Conservation (phyloP, 257 asterid genomes). For the Hygrophila difformis region DNA sequence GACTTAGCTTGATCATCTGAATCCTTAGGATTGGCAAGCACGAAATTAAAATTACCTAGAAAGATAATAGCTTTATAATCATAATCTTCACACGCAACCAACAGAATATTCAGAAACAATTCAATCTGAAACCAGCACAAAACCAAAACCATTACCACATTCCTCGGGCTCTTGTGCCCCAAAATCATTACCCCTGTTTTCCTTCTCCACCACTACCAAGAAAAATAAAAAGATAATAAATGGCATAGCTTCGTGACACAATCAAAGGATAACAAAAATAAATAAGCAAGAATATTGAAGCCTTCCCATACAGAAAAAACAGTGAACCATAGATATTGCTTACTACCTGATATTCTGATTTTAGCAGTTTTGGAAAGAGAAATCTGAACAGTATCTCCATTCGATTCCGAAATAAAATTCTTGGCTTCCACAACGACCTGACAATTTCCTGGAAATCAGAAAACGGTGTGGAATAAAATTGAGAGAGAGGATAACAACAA, state of each 20-base stretch:
- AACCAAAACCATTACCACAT: slow-evolving; percentile 28
- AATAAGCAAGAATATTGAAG: neutral
- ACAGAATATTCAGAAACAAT: neutral
- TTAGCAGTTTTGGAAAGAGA: slow-evolving; percentile 39
- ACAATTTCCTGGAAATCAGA: slow-evolving; percentile 48
- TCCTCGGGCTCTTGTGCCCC: slow-evolving; percentile 18
- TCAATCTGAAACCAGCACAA: neutral
- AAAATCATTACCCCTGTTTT: slow-evolving; percentile 11
- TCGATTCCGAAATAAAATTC: slow-evolving; percentile 36
- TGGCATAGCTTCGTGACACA: neutral
- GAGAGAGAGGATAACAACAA: neutral
- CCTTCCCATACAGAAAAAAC: neutral
- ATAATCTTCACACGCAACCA: neutral
- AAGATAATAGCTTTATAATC: neutral
- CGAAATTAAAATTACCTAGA: slow-evolving; percentile 45
- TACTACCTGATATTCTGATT: slow-evolving; percentile 42
- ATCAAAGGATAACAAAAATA: neutral
- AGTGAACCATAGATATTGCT: neutral
- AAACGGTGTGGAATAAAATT: neutral
- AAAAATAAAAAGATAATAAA: neutral
- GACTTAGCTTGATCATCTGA: slow-evolving; percentile 39
- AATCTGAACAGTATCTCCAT: slow-evolving; percentile 35
- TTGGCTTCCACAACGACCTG: slow-evolving; percentile 50
- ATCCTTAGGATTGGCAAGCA: slow-evolving; percentile 74
- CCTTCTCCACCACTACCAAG: slow-evolving; percentile 42